Base-by-base conservation (phyloP, 192 early-diverging fungal species). In the Coemansia aciculifera region DNA sequence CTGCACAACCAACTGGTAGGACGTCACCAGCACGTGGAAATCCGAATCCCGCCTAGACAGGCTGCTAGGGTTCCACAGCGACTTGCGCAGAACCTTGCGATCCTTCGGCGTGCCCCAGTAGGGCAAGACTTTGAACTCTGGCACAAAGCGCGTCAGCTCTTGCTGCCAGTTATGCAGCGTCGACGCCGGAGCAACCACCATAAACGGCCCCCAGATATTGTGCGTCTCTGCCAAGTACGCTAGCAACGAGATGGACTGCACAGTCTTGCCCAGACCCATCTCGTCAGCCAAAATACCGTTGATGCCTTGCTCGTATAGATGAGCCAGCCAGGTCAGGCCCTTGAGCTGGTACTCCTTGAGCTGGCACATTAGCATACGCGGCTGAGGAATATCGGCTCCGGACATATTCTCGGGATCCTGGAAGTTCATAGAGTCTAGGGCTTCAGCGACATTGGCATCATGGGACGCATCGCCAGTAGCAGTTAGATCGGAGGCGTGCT, bases 81-180 rank as follows among this genome's bases (percentile, higher is more conserved):
- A 91, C 79, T 91, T 88, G 68, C 93, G 90, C 31, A 96, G 75
- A 3, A 88, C 86, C 77, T 93, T 92, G 51, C 95, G 87, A 63
- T 95, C 93, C 46, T 90, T 91, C 6, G 83, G 86, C 64, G 87
- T 88, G 51, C 95, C 95, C 92, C 92, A 95, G 74, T 97, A 97
- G 2, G 94, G 93, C 61, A 97, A 77, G 19, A 91, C 83, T 65
- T 89, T 90, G 62, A 97, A 88, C 21, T 84, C 84, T 9, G 95
- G 95, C 0, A 90, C 88, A 67, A 94, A 97, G 32, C 86, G 85
- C 15, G 88, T 72, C 31, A 97, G 84, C 81, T 97, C 95, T 67
- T 93, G 90, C 74, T 95, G 91, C 95, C 95, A 97, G 69, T 97
- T 97, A 66, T 93, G 92, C 65, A 97, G 79, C 0, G 93, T 94